Conservation (phyloP, 2,329 filamentous ascomycete species). For the Tolypocladium inflatum region DNA sequence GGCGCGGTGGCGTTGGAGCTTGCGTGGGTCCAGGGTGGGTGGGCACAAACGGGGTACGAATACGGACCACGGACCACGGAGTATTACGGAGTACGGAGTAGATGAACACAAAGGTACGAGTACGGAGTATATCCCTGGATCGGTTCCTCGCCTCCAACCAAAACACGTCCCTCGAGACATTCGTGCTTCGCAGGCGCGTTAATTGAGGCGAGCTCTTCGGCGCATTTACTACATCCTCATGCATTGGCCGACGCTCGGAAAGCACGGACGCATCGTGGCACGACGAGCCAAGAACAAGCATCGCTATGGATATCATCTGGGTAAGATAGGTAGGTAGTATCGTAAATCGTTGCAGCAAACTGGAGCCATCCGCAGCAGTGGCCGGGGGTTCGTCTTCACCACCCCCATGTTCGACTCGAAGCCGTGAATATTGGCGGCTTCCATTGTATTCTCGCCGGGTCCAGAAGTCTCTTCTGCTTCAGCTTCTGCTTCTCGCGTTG, state of each 20-base stretch:
- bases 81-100: too few relatives aligned
- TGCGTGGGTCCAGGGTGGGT: not conserved
- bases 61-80: too few relatives aligned
- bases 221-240: not conserved
- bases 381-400: slow-evolving; percentile 32
- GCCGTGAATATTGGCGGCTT: slow-evolving; percentile 93
- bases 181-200: not conserved
- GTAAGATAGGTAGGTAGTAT: not conserved
- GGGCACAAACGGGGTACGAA: too few relatives aligned
- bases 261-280: not conserved
- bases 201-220: not conserved
- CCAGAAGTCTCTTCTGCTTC: slow-evolving; percentile 69
- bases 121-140: too few relatives aligned
- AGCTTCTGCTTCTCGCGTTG: slow-evolving; percentile 70
- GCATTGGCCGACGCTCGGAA: not conserved
- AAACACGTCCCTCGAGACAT: not conserved
- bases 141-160: too few relatives aligned
- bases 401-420: slow-evolving; percentile 87
- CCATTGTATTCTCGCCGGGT: slow-evolving; percentile 76
- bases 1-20: not conserved
- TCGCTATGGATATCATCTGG: not conserved
- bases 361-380: not conserved
- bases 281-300: not conserved
- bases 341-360: not conserved
- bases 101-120: too few relatives aligned